Conservation (phyloP, 495 filamentous ascomycete genomes). For the Coniosporium apollinis region DNA sequence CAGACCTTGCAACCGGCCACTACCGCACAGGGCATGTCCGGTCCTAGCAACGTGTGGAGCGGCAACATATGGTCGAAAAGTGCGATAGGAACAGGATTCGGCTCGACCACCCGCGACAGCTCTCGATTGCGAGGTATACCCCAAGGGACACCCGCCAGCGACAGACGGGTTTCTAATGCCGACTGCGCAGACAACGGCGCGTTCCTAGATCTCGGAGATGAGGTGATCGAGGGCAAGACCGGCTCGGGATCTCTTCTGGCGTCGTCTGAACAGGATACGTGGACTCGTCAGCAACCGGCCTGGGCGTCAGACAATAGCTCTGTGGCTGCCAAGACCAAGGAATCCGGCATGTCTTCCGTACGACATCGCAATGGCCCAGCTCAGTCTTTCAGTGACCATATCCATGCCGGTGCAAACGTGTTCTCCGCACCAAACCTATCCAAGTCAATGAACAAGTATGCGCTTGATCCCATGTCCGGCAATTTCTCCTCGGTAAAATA, state of each 20-base stretch:
- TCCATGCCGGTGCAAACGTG: neutral
- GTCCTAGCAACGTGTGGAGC: neutral
- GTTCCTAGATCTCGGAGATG: neutral
- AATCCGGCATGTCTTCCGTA: neutral
- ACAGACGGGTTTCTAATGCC: too few species aligned
- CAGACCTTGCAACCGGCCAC: too few species aligned
- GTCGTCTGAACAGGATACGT: slow-evolving; percentile 46
- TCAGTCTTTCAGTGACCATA: neutral
- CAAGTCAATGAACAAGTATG: neutral
- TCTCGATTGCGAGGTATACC: neutral
- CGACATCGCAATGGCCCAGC: slow-evolving; percentile 25
- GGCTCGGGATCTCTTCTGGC: slow-evolving; percentile 50
- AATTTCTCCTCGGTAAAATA: slow-evolving; percentile 3
- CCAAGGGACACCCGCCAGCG: too few species aligned
- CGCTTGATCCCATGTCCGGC: neutral
- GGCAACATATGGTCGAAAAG: neutral
- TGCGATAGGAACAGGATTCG: neutral
- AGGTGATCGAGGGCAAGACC: slow-evolving; percentile 30
- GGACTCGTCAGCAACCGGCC: slow-evolving; percentile 13
- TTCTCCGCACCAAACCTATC: too few species aligned
- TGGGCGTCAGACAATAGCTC: slow-evolving; percentile 1
- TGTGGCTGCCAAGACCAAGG: slow-evolving; percentile 1
- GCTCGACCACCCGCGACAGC: neutral
- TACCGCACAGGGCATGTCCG: too few species aligned
- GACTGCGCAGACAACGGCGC: too few species aligned